A percentile compares a stretch with the other conserved stretches of the same genome.
These are phyloP conservation scores for Eimeria brunetti DNA, from an alignment of 169 alveolate species.

Conservation along the genomic window DNA sequence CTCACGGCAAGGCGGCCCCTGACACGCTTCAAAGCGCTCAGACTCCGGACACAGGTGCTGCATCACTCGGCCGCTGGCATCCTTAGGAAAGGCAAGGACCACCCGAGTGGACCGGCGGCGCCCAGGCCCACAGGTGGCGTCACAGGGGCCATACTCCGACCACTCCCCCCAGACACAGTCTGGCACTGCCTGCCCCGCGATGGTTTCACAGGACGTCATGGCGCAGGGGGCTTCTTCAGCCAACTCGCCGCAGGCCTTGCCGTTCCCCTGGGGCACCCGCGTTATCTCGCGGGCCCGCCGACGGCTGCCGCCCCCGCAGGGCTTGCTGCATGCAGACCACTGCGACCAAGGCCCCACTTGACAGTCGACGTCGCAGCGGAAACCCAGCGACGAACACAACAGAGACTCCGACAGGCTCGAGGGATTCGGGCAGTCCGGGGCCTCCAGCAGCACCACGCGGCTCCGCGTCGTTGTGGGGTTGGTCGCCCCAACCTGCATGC, in stretches of 20 bases:
- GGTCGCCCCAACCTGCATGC: constrained; percentile 38
- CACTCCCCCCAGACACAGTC: constrained; percentile 82
- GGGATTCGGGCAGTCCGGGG: constrained; percentile 74
- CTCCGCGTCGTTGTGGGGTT: constrained; percentile 74
- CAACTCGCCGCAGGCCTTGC: constrained; percentile 79
- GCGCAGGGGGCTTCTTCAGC: constrained; percentile 81
- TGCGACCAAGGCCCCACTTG: constrained; percentile 84
- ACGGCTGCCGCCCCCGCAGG: constrained; percentile 85
- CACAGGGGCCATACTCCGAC: constrained; percentile 83
- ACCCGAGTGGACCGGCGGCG: constrained; percentile 73
- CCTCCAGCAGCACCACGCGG: constrained; percentile 78
- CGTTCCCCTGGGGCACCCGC: constrained; percentile 79
- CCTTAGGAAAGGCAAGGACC: constrained; percentile 73
- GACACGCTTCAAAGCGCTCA: constrained; percentile 61
- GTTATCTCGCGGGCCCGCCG: constrained; percentile 80
- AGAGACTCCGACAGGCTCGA: constrained; percentile 23
- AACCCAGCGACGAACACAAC: constrained; percentile 61
- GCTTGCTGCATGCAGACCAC: constrained; percentile 81
- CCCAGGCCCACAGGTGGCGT: constrained; percentile 85
- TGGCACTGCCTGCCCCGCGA: constrained; percentile 72
- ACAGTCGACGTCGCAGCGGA: constrained; percentile 83
- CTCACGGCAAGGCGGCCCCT: constrained; percentile 78
- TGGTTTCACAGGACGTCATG: constrained; percentile 70
- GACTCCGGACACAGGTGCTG: constrained; percentile 48
- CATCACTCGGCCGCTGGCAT: constrained; percentile 44